Evolutionary conservation across 2,329 filamentous ascomycete genomes (phyloP), one percentile per base, ranked within the genome.

Genomic region (Coniella vitis): DNA sequence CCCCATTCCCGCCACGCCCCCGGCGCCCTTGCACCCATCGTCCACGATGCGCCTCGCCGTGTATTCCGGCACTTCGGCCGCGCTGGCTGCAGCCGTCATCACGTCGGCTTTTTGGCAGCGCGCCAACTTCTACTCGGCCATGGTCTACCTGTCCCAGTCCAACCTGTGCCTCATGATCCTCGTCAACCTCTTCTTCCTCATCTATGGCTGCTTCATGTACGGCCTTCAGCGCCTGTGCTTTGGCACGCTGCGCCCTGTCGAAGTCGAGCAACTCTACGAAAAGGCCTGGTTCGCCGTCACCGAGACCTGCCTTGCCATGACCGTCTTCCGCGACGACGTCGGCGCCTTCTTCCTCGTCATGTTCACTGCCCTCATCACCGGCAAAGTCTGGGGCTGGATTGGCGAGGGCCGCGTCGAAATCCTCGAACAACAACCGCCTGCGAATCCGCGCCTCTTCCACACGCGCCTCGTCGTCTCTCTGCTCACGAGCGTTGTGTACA

Each of bases 311-410:
- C 75, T 98, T 55, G 93, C 93, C 25, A 97, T 98, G 91, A 96
- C 93, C 25, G 95, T 95, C 56, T 97, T 98, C 67, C 79, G 93
- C 38, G 93, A 96, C 55, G 90, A 97, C 64, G 83, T 98, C 16
- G 91, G 93, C 38, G 87, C 86, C 37, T 94, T 90, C 83, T 95
- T 97, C 62, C 74, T 98, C 51, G 83, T 93, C 60, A 97, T 98
- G 90, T 97, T 98, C 66, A 87, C 94, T 14, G 83, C 85, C 21
- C 76, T 98, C 35, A 79, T 98, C 40, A 91, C 90, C 3, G 90
- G 90, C 47, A 97, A 97, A 69, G 86, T 98, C 41, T 98, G 94
- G 90, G 88, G 90, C 48, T 98, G 94, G 93, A 95, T 98, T 57
- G 90, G 88, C 45, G 91, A 96, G 64, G 91, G 91, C 20, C 80